phyloP scores from a whole-genome alignment of 225 moss, liverwort and hornwort genomes.

The Lunularia cruciata region DNA sequence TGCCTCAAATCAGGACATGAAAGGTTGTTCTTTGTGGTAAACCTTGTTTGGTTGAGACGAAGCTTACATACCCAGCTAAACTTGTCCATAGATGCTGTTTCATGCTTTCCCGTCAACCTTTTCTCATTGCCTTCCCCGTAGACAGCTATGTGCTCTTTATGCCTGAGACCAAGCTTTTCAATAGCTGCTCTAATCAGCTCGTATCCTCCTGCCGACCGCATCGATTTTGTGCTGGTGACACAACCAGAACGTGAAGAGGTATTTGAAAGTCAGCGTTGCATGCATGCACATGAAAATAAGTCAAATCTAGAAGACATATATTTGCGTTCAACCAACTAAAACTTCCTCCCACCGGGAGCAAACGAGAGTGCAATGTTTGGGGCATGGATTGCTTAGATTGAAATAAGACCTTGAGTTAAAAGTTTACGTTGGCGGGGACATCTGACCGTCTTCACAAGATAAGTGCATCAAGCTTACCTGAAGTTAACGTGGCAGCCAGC shows the following conservation, averaged over 20 bases:
- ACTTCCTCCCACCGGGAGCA: too few relatives aligned
- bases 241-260: background rate
- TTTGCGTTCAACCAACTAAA: too few relatives aligned
- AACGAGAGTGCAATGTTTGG: too few relatives aligned
- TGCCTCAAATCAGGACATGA: too few relatives aligned
- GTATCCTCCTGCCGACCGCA: conserved; percentile 47
- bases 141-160: conserved; percentile 33
- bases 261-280: too few relatives aligned
- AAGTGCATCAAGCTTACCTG: background rate
- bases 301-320: too few relatives aligned
- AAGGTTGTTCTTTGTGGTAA: background rate
- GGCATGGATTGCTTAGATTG: too few relatives aligned
- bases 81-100: conserved; percentile 31
- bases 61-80: conserved; percentile 20
- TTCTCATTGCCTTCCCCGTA: conserved; percentile 40
- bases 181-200: conserved; percentile 30
- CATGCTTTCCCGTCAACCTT: conserved; percentile 33
- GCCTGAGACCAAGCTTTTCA: conserved; percentile 32
- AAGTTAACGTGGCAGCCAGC: conserved; percentile 22
- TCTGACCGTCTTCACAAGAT: too few relatives aligned
- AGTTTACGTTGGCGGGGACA: too few relatives aligned
- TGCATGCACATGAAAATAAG: too few relatives aligned
- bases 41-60: background rate
- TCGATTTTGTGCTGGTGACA: conserved; percentile 45
- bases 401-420: too few relatives aligned